Percentiles rank a stretch among this genome's conserved stretches.
phyloP scores from a whole-genome alignment of 2,329 filamentous ascomycete genomes.

The Nigrospora osmanthi region DNA sequence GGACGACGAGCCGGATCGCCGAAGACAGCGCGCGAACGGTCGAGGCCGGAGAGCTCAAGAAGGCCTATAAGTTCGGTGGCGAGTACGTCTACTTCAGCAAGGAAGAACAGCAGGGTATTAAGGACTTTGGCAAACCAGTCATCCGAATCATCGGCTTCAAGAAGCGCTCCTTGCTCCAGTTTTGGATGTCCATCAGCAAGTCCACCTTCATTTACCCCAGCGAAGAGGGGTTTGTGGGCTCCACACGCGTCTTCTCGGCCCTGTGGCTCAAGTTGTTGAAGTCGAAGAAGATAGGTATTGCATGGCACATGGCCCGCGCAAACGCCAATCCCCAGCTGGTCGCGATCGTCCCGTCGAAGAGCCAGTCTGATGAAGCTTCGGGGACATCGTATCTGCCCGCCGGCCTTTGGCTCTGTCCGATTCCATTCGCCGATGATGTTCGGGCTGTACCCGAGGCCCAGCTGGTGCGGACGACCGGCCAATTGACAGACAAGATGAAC shows the following conservation, averaged over 20 bases:
- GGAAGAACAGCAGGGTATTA: constrained; percentile 73
- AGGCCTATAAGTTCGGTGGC: constrained; percentile 93
- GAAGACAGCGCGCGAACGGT: constrained; percentile 72
- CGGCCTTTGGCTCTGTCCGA: constrained; percentile 79
- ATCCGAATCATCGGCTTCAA: constrained; percentile 96
- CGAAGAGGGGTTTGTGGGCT: constrained; percentile 83
- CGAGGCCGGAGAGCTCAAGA: constrained; percentile 74
- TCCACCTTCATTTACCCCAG: constrained; percentile 91
- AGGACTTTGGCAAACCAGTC: constrained; percentile 71
- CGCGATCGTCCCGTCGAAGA: constrained; percentile 70
- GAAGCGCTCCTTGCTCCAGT: constrained; percentile 61
- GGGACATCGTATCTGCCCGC: constrained; percentile 67
- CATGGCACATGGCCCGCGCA: constrained; percentile 79
- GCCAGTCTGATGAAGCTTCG: constrained; percentile 54
- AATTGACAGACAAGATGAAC: constrained; percentile 75
- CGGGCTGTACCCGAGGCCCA: constrained; percentile 59
- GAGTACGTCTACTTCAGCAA: constrained; percentile 79
- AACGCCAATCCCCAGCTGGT: constrained; percentile 76
- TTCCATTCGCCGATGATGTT: constrained; percentile 87
- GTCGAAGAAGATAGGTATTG: constrained; percentile 73
- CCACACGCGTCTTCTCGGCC: constrained; percentile 85
- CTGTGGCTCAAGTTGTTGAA: constrained; percentile 80
- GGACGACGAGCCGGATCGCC: constrained; percentile 66
- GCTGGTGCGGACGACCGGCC: constrained; percentile 51
- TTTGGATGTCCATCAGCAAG: constrained; percentile 81